phyloP scores from a whole-genome alignment of 176 grass and related monocot species.

The Otatea glauca region DNA sequence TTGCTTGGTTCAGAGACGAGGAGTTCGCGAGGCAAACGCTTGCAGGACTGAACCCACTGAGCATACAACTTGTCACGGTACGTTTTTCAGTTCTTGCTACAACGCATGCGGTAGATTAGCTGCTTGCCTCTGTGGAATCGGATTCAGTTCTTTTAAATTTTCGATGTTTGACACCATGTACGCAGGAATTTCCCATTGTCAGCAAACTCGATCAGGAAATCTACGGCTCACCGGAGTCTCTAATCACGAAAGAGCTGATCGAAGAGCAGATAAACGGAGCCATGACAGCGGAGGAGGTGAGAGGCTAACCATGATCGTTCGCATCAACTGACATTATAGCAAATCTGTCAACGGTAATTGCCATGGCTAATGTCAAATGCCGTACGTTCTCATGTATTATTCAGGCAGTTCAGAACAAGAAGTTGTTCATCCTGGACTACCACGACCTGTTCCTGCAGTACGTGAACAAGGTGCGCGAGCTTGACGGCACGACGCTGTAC shows the following conservation, averaged over 20 bases:
- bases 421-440: slow-evolving; percentile 79
- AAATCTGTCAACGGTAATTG: too few species aligned
- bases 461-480: slow-evolving; percentile 56
- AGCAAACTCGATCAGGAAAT: slow-evolving; percentile 55
- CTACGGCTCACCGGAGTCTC: slow-evolving; percentile 56
- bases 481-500: slow-evolving; percentile 56
- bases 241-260: slow-evolving; percentile 50
- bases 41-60: slow-evolving; percentile 67
- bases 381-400: too few species aligned
- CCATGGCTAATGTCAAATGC: too few species aligned
- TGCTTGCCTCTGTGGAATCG: too few species aligned
- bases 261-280: slow-evolving; percentile 48
- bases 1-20: slow-evolving; percentile 74
- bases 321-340: too few species aligned
- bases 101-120: too few species aligned
- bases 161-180: not conserved
- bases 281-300: slow-evolving; percentile 67
- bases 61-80: slow-evolving; percentile 62
- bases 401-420: slow-evolving; percentile 51
- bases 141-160: not conserved
- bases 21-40: slow-evolving; percentile 72
- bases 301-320: not conserved
- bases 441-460: slow-evolving; percentile 74
- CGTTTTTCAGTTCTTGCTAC: not conserved
- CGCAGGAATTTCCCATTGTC: slow-evolving; percentile 57